These are phyloP conservation scores for Prunus mongolica DNA, from an alignment of 306 rosid species.

Conservation along the genomic window DNA sequence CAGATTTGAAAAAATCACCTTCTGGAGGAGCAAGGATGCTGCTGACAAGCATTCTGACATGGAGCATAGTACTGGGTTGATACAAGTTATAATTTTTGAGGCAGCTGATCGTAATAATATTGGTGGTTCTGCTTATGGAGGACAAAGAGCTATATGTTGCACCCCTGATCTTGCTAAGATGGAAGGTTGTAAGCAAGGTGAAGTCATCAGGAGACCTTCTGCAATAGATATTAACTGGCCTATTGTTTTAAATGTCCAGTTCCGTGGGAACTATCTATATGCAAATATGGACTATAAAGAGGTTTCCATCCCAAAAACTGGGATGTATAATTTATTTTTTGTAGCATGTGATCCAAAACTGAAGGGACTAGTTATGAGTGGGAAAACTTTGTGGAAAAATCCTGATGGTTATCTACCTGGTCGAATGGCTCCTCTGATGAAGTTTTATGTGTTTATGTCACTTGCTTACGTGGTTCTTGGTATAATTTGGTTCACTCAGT, in stretches of 20 bases:
- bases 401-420: constrained; percentile 91
- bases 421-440: constrained; percentile 87
- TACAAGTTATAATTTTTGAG: constrained; percentile 80
- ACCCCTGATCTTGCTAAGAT: constrained; percentile 90
- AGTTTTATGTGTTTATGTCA: constrained; percentile 70
- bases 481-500: constrained; percentile 80
- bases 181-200: constrained; percentile 92
- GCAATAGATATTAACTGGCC: constrained; percentile 77
- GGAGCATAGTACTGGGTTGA: constrained; percentile 49
- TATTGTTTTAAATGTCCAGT: constrained; percentile 48
- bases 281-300: constrained; percentile 37
- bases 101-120: constrained; percentile 87
- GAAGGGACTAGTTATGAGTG: constrained; percentile 73
- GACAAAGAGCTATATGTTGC: constrained; percentile 92
- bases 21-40: constrained; percentile 61
- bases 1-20: constrained; percentile 80
- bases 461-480: constrained; percentile 64
- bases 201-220: constrained; percentile 80
- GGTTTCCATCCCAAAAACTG: constrained; percentile 62
- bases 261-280: constrained; percentile 33
- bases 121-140: constrained; percentile 98
- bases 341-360: constrained; percentile 87
- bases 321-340: constrained; percentile 94
- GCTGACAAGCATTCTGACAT: constrained; percentile 41
- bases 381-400: constrained; percentile 89